Evolutionary conservation across 306 rosid genomes (phyloP).

Genomic region (Mucuna pruriens): DNA sequence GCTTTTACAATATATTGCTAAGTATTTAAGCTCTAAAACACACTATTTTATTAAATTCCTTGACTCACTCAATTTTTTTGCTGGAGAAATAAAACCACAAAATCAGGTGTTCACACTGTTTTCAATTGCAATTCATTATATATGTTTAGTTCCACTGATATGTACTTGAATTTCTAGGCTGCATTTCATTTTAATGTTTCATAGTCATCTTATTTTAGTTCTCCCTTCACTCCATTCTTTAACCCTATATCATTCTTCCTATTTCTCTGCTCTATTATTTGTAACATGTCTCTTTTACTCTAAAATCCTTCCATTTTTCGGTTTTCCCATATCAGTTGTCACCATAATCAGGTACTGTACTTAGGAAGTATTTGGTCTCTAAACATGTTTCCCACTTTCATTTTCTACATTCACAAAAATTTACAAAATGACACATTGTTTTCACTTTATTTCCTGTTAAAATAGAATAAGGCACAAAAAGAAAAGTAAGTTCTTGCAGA

Average conservation of each 20-base stretch:
- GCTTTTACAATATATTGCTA: background rate
- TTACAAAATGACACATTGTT: background rate
- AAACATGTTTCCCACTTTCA: background rate
- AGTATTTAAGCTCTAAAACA: background rate
- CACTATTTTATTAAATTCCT: background rate
- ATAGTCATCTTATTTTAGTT: background rate
- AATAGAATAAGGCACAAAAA: background rate
- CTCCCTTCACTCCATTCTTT: background rate
- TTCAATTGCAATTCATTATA: background rate
- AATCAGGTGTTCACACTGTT: too few species aligned
- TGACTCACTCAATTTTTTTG: background rate
- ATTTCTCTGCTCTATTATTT: background rate
- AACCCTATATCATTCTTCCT: background rate
- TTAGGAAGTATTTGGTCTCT: background rate
- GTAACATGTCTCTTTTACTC: background rate
- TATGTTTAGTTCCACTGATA: background rate
- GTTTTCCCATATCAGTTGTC: background rate
- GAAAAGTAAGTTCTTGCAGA: background rate
- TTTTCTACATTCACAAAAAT: background rate
- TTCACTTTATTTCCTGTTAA: background rate
- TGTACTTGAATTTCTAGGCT: background rate
- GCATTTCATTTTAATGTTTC: background rate
- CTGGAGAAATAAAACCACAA: background rate
- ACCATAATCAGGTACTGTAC: background rate
- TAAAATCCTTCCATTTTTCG: background rate